A percentile compares a stretch with the other conserved stretches of the same genome.
phyloP scores from a whole-genome alignment of 2,329 filamentous ascomycete genomes.

The Diplodia corticola region DNA sequence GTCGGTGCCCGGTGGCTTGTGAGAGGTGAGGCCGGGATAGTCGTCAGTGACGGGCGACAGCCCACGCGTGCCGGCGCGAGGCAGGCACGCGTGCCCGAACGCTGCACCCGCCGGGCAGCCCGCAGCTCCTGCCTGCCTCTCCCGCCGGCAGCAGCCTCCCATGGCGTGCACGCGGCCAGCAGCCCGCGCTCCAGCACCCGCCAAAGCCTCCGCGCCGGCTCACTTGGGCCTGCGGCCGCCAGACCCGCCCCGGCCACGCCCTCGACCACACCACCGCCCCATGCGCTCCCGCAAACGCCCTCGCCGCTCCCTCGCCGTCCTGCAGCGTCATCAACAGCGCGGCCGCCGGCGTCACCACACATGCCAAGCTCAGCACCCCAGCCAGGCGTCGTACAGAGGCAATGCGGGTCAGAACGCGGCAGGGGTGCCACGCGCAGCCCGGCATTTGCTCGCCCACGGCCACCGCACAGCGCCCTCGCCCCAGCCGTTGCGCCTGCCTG shows the following conservation, averaged over 20 bases:
- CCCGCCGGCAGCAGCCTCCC: neutral
- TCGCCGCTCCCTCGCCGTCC: neutral
- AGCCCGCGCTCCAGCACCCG: neutral
- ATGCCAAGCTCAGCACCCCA: constrained; percentile 18
- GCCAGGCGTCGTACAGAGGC: constrained; percentile 18
- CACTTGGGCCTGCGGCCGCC: neutral
- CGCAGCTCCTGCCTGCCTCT: neutral
- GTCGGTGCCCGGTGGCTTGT: constrained; percentile 13
- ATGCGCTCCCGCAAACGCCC: neutral
- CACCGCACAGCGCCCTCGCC: neutral
- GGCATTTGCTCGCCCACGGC: neutral
- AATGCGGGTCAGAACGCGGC: constrained; percentile 4
- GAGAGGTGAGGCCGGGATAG: constrained; percentile 19
- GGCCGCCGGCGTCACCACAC: neutral
- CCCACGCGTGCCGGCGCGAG: neutral
- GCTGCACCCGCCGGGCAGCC: neutral
- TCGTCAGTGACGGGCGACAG: constrained; percentile 4
- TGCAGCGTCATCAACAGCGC: neutral
- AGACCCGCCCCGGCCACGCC: neutral
- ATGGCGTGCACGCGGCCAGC: neutral
- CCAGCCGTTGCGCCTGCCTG: neutral
- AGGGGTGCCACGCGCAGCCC: constrained; percentile 20
- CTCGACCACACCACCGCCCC: too few species aligned
- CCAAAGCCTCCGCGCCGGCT: too few species aligned
- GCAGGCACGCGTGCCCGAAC: neutral